Conservation (phyloP, 306 rosid species). For the Nissolia schottii region DNA sequence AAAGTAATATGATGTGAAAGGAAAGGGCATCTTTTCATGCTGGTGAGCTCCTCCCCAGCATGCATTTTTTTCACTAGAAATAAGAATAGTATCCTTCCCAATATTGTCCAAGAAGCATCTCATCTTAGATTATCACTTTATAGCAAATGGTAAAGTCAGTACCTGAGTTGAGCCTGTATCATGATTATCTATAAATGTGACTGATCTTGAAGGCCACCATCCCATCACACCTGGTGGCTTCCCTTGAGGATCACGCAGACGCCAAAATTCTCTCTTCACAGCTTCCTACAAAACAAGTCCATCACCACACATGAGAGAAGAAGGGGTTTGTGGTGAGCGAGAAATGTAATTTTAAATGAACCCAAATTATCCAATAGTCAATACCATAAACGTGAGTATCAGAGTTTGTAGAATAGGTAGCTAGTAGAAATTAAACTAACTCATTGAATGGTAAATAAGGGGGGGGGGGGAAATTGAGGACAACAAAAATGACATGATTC, state of each 20-base stretch:
- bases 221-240: constrained; percentile 90
- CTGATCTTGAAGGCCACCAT: constrained; percentile 93
- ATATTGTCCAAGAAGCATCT: not conserved
- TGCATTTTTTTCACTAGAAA: not conserved
- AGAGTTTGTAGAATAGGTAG: not conserved
- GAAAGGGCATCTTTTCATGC: constrained; percentile 3
- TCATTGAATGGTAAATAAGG: not conserved
- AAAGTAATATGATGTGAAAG: not conserved
- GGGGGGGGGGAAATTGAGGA: too few relatives aligned
- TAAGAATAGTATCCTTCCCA: not conserved
- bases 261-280: constrained; percentile 79
- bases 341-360: constrained; percentile 7
- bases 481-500: not conserved
- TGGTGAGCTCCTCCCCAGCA: not conserved
- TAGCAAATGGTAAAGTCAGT: not conserved
- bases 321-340: not conserved
- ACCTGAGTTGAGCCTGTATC: constrained; percentile 98
- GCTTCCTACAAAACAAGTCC: constrained; percentile 63
- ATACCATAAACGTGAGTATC: not conserved
- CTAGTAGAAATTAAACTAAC: not conserved
- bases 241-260: constrained; percentile 68
- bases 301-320: not conserved
- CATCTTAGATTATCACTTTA: not conserved
- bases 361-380: not conserved
- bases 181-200: constrained; percentile 81